Conservation (phyloP, 345 rosid genomes). For the Gossypioides kirkii region DNA sequence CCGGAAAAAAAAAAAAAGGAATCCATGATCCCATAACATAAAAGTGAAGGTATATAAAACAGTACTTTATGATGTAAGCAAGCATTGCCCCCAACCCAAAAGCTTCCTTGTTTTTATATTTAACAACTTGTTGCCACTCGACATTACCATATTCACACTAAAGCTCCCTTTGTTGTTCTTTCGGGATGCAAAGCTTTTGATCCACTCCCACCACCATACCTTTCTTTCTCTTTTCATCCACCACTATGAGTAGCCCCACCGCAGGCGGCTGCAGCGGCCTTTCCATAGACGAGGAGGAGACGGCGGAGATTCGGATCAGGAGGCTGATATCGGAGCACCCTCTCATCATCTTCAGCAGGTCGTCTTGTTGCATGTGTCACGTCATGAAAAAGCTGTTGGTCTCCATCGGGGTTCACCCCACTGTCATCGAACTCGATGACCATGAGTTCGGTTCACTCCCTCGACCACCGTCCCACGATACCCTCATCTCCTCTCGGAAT, state of each 20-base stretch:
- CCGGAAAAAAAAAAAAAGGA: too few species aligned
- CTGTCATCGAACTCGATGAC: slow-evolving; percentile 87
- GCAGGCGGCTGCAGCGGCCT: slow-evolving; percentile 22
- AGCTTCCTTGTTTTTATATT: slow-evolving; percentile 12
- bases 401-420: slow-evolving; percentile 76
- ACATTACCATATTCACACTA: slow-evolving; percentile 14
- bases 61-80: slow-evolving; percentile 63
- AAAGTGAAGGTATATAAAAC: slow-evolving; percentile 10
- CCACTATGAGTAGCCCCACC: slow-evolving; percentile 32
- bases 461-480: slow-evolving; percentile 16
- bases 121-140: slow-evolving; percentile 29
- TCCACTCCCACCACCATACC: too few species aligned
- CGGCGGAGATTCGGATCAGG: slow-evolving; percentile 64
- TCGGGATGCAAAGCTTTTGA: slow-evolving; percentile 62
- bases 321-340: slow-evolving; percentile 93
- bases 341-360: slow-evolving; percentile 76
- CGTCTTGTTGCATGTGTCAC: slow-evolving; percentile 94
- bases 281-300: slow-evolving; percentile 78
- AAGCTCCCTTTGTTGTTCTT: slow-evolving; percentile 16
- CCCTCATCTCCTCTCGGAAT: slow-evolving; percentile 14
- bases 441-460: slow-evolving; percentile 75
- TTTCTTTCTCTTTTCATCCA: slow-evolving; percentile 10
- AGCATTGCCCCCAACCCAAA: neutral
- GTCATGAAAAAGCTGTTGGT: slow-evolving; percentile 81
- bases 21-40: slow-evolving; percentile 10